Evolutionary conservation across 1,284 basidiomycete genomes (phyloP).

Genomic region (Golubevia pallescens): DNA sequence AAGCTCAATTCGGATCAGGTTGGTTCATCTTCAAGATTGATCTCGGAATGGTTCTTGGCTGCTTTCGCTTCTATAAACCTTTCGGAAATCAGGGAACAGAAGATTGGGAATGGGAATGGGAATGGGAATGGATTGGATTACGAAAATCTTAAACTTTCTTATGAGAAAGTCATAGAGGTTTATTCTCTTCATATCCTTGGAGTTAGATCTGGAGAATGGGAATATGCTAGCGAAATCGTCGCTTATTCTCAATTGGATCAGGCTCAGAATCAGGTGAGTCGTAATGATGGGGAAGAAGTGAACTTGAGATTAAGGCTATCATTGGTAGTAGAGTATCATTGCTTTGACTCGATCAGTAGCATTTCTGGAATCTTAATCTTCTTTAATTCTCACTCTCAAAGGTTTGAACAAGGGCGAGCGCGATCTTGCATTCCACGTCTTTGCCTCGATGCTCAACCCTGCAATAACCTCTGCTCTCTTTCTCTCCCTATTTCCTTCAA

Average conservation of each 20-base stretch:
- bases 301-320: not conserved
- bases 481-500: no score
- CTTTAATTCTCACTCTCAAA: no score
- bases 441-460: no score
- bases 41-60: slow-evolving; percentile 44
- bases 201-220: slow-evolving; percentile 36
- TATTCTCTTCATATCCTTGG: slow-evolving; percentile 44
- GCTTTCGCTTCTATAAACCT: slow-evolving; percentile 24
- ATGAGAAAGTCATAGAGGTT: slow-evolving; percentile 35
- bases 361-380: not conserved
- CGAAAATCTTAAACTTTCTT: slow-evolving; percentile 13
- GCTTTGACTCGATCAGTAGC: not conserved
- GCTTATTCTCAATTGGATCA: slow-evolving; percentile 36
- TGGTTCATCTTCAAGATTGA: slow-evolving; percentile 18
- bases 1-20: no score
- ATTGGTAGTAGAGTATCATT: not conserved
- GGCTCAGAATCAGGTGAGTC: slow-evolving; percentile 18
- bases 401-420: no score
- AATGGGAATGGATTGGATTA: no score
- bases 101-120: no score
- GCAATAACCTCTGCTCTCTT: no score
- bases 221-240: slow-evolving; percentile 39
- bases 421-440: no score
- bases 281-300: not conserved
- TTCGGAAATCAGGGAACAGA: slow-evolving; percentile 14